Conservation (phyloP, 2,329 filamentous ascomycete genomes). For the Teratosphaeriaceae sp. region DNA sequence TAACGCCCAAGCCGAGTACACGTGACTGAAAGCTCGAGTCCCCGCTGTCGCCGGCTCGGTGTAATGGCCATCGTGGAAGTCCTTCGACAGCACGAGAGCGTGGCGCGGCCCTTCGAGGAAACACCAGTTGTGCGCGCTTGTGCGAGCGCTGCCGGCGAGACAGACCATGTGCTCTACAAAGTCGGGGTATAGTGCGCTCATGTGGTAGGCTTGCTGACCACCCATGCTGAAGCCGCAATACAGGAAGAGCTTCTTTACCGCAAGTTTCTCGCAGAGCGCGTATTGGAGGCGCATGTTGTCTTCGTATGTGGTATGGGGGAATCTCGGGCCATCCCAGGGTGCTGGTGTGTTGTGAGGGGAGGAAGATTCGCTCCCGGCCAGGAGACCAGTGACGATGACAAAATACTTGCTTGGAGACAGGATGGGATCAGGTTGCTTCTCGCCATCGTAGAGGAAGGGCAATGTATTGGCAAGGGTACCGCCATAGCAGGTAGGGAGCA, state of each 20-base stretch:
- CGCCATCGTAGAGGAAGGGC: conserved; percentile 34
- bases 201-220: conserved; percentile 49
- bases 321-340: conserved; percentile 27
- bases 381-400: conserved; percentile 46
- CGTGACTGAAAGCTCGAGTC: conserved; percentile 32
- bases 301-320: conserved; percentile 42
- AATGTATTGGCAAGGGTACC: conserved; percentile 46
- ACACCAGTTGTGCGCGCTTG: conserved; percentile 47
- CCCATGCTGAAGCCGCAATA: conserved; percentile 54
- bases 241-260: conserved; percentile 38
- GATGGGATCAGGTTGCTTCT: conserved; percentile 38
- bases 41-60: conserved; percentile 23
- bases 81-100: conserved; percentile 39
- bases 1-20: conserved; percentile 36
- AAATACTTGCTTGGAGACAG: conserved; percentile 37
- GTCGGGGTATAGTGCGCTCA: conserved; percentile 44
- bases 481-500: conserved; percentile 51
- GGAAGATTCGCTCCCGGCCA: conserved; percentile 49
- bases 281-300: conserved; percentile 50
- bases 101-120: conserved; percentile 50
- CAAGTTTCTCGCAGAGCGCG: conserved; percentile 36
- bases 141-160: conserved; percentile 46
- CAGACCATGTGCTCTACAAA: conserved; percentile 42
- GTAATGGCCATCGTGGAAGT: conserved; percentile 34
- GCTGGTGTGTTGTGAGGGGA: conserved; percentile 45